Base-by-base conservation (phyloP, 2,329 filamentous ascomycete genomes). In the Ophiosphaerella narmari region DNA sequence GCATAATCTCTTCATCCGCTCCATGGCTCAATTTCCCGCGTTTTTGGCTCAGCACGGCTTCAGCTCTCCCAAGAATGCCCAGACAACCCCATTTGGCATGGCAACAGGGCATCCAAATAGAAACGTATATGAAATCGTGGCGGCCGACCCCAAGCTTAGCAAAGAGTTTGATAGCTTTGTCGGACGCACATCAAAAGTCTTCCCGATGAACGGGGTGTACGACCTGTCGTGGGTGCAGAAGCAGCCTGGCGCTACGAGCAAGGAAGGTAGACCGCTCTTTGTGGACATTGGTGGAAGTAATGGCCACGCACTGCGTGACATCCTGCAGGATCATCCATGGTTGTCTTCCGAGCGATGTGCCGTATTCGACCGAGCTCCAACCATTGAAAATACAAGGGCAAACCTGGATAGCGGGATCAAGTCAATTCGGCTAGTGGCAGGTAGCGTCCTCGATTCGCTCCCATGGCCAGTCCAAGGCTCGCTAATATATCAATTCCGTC, bases 111-210 rank as follows among this genome's bases (percentile, higher is more conserved):
- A 39, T 24, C 38, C 38, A n/a, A 39, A 39, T n/a, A 8, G 13
- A 7, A 39, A 29, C 38, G 38, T 24, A 13, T 39, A 39, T 24
- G 38, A 39, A 21, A 39, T 39, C 18, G 12, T 39, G 12, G 38
- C 38, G 9, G 38, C 16, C n/a, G 38, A 39, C 38, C 8, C 38
- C 8, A 39, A 39, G 38, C 38, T 39, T 24, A 39, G 38, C 38
- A 39, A 39, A 39, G 38, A 39, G 18, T 14, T 39, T 39, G 38
- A 39, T 18, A 39, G 38, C 18, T 39, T 39, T n/a, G 38, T 39
- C 21, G 38, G 16, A 11, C 38, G 38, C 6, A 26, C 38, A n/a
- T 39, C 38, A n/a, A 39, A 39, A 24, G 38, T 39, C 13, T 39
- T 39, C 21, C 38, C 38, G 3, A 39, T 39, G 38, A 8, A 12